Percentiles rank a stretch among this genome's conserved stretches.
These are phyloP conservation scores for Clavispora vitiphila DNA, from an alignment of 805 yeast species.

Conservation along the genomic window DNA sequence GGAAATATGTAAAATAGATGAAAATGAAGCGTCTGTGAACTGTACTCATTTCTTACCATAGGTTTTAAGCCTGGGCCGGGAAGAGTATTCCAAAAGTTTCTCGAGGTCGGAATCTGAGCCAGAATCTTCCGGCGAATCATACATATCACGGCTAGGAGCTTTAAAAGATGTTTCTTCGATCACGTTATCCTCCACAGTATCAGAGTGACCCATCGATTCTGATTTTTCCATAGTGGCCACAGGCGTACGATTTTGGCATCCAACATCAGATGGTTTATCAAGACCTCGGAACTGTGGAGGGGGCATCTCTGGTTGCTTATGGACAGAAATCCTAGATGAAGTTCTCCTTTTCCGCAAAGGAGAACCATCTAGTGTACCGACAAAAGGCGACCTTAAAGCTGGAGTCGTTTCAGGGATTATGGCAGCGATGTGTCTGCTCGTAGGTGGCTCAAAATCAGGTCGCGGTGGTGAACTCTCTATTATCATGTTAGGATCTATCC, in stretches of 20 bases:
- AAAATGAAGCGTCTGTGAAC: too few relatives aligned
- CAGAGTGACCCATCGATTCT: neutral
- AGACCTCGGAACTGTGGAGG: neutral
- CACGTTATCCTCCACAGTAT: neutral
- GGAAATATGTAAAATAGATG: slow-evolving; percentile 1
- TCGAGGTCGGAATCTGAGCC: slow-evolving; percentile 16
- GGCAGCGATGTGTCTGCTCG: neutral
- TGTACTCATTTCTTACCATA: neutral
- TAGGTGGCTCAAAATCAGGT: neutral
- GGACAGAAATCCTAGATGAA: neutral
- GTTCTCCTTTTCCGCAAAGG: neutral
- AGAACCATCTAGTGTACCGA: neutral
- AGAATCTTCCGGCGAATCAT: slow-evolving; percentile 3
- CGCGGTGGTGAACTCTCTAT: neutral
- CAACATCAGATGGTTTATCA: neutral
- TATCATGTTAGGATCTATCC: neutral
- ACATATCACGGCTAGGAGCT: neutral
- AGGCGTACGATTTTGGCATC: neutral
- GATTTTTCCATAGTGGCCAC: neutral
- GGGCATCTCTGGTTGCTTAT: neutral
- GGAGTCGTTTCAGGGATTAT: neutral
- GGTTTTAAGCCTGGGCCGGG: neutral
- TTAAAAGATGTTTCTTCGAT: neutral
- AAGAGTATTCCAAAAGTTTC: slow-evolving; percentile 8
- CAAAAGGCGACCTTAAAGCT: neutral